Conservation (phyloP, 345 rosid species). For the Citrus medica region DNA sequence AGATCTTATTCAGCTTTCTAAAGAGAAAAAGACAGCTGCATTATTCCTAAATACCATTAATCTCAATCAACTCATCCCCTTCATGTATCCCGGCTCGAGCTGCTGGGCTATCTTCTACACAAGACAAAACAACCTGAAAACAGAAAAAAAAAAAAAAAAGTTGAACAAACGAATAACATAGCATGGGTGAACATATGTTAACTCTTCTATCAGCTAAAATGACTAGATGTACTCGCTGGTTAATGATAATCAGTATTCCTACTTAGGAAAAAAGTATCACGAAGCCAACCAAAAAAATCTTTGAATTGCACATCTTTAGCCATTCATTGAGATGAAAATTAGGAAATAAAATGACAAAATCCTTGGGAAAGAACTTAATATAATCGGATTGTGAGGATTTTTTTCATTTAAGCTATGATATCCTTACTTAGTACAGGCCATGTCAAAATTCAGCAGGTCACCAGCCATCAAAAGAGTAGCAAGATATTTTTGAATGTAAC, state of each 20-base stretch:
- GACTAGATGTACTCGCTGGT: background rate
- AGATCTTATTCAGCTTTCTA: background rate
- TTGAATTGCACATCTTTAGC: background rate
- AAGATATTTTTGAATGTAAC: constrained; percentile 20
- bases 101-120: constrained; percentile 82
- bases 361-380: background rate
- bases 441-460: background rate
- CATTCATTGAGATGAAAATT: background rate
- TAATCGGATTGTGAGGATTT: background rate
- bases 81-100: constrained; percentile 85
- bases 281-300: background rate
- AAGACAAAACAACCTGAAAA: constrained; percentile 78
- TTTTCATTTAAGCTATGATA: background rate
- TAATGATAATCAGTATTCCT: background rate
- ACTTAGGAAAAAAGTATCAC: background rate
- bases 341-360: background rate
- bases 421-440: background rate
- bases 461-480: background rate
- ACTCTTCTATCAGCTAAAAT: background rate
- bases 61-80: constrained; percentile 86
- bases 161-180: background rate
- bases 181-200: background rate
- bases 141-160: constrained; percentile 1
- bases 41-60: constrained; percentile 52
- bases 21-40: background rate